A percentile compares a stretch with the other conserved stretches of the same genome.
Conservation (phyloP, 352 stramenopile species). For the Phytophthora syringae region DNA sequence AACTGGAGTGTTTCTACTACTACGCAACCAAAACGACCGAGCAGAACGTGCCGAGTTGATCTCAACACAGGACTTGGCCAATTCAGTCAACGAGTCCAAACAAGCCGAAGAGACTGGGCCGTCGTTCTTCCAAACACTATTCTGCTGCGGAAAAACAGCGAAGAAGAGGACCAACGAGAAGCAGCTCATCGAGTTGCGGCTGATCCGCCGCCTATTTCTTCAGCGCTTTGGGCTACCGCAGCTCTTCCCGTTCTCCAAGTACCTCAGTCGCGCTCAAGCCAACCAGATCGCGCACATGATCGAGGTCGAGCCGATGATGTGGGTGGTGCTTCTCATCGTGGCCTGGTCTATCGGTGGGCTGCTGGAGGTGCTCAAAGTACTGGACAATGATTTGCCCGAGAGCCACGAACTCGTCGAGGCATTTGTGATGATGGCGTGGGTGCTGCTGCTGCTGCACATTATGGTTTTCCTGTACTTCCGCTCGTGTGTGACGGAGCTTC, state of each 20-base stretch:
- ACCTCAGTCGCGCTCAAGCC: constrained; percentile 69
- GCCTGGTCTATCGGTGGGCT: constrained; percentile 44
- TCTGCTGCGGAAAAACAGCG: constrained; percentile 19
- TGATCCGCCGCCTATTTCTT: constrained; percentile 56
- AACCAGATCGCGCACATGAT: constrained; percentile 82
- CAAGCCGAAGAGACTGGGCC: neutral
- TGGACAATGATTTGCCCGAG: constrained; percentile 27
- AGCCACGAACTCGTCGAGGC: constrained; percentile 40
- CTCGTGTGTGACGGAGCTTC: constrained; percentile 27
- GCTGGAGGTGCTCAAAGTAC: constrained; percentile 30
- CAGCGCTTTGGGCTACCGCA: constrained; percentile 45
- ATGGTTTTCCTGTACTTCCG: constrained; percentile 44
- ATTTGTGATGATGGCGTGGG: constrained; percentile 49
- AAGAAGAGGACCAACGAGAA: constrained; percentile 21
- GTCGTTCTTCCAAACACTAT: constrained; percentile 23
- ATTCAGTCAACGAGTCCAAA: constrained; percentile 8
- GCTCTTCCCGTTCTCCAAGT: constrained; percentile 75
- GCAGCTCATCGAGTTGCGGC: constrained; percentile 36
- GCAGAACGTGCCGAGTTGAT: constrained; percentile 54
- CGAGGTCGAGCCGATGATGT: constrained; percentile 69
- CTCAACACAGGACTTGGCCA: constrained; percentile 40
- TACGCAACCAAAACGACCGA: constrained; percentile 47
- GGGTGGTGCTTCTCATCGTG: constrained; percentile 52
- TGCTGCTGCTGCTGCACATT: constrained; percentile 46
- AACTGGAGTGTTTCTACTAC: constrained; percentile 43